Evolutionary conservation across 2,329 filamentous ascomycete species (phyloP), one percentile per base, ranked within the genome.

Genomic region (Acarospora socialis): DNA sequence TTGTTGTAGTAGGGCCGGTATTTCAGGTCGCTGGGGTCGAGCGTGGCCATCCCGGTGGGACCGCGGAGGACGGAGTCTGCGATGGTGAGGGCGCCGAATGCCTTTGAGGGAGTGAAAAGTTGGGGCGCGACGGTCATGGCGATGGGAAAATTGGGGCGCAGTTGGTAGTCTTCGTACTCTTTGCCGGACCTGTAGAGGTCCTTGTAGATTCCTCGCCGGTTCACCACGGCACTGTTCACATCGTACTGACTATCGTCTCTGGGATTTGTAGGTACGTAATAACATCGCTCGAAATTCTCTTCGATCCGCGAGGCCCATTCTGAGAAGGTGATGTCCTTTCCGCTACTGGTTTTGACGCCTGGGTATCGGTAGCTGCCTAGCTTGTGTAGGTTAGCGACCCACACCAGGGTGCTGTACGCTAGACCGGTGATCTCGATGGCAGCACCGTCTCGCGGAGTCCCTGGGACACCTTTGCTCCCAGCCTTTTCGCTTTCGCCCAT

Each of bases 401-500:
- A 98, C 25, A 62, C 66, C 16, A 98, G 63, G 4, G 81, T 77
- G 60, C 86, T 95, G 64, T 93, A 98, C 12, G 90, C 65, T 34
- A 98, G 69, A 28, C 90, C 92, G 1, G 78, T 93, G 50, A 98
- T 95, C 54, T 98, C 90, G 34, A 98, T 71, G 13, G 90, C 84
- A 24, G 90, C 84, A 18, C 90, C 90, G 52, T 98, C 92, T 46
- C 92, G 79, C 28, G 90, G 90, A n/a, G 90, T 98, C 6, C 86
- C 90, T 1, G 90, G 92, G 13, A 93, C 65, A 30, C 90, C 92
- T 60, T 94, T 95, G 49, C 77, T 93, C 36, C 80, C 78, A 10
- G 92, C 90, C 39, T 77, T 81, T 42, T 81, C 74, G 40, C 84
- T 93, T 55, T 98, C 90, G n/a, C 90, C 90, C 90, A 98, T 98